Evolutionary conservation across 1,139 yeast species (phyloP).

Genomic region (Komagataea norvegica): DNA sequence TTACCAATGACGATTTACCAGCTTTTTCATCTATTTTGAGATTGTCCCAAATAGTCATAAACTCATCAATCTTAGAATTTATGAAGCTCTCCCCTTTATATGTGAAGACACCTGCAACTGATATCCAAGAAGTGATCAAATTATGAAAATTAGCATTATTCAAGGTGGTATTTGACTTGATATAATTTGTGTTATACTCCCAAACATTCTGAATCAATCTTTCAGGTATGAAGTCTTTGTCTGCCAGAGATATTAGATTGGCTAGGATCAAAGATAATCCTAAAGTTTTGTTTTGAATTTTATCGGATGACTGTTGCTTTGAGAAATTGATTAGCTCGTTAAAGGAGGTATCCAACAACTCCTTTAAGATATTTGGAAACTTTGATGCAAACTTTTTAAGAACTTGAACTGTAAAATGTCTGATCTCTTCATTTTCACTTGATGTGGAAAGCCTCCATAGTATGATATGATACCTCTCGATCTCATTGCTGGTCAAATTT

Average conservation of each 20-base stretch:
- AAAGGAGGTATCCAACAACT: constrained; percentile 28
- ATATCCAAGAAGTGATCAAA: constrained; percentile 60
- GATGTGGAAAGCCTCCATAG: constrained; percentile 32
- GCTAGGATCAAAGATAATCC: constrained; percentile 39
- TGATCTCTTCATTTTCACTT: constrained; percentile 32
- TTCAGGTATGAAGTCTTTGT: constrained; percentile 34
- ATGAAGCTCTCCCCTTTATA: constrained; percentile 56
- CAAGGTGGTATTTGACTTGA: constrained; percentile 31
- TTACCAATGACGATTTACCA: constrained; percentile 35
- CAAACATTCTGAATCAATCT: constrained; percentile 33
- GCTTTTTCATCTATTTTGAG: constrained; percentile 21
- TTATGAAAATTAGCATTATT: constrained; percentile 36
- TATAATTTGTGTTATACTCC: constrained; percentile 30
- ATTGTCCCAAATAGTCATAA: constrained; percentile 25
- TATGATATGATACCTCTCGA: constrained; percentile 27
- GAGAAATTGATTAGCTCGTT: constrained; percentile 32
- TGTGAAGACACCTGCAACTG: constrained; percentile 72
- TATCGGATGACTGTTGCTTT: constrained; percentile 30
- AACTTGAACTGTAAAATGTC: constrained; percentile 35
- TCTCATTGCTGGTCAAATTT: constrained; percentile 29
- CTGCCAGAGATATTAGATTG: constrained; percentile 31
- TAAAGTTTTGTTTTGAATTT: constrained; percentile 34
- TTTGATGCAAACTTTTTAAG: constrained; percentile 32
- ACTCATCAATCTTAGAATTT: constrained; percentile 34
- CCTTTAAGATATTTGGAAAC: constrained; percentile 30